phyloP scores from a whole-genome alignment of 2,329 filamentous ascomycete species.

The Fusarium concolor region DNA sequence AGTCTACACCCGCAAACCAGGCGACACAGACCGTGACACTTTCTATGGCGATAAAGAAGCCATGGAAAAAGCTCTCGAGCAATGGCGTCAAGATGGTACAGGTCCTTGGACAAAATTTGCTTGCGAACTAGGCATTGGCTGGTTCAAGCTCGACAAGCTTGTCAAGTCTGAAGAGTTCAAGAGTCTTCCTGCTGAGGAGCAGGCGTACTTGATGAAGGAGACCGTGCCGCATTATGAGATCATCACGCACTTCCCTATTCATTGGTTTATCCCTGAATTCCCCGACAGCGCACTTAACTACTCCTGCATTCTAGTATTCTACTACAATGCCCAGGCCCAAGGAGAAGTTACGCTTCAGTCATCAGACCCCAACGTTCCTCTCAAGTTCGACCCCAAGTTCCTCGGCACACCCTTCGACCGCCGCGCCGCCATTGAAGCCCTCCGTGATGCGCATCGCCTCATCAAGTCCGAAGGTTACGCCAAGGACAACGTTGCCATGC shows the following conservation, averaged over 20 bases:
- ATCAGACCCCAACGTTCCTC: conserved; percentile 61
- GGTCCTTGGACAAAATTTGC: conserved; percentile 56
- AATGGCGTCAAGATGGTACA: conserved; percentile 59
- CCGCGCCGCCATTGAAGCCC: conserved; percentile 60
- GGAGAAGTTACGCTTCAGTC: conserved; percentile 66
- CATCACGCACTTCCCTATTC: conserved; percentile 58
- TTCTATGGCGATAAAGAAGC: conserved; percentile 59
- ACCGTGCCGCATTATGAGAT: conserved; percentile 70
- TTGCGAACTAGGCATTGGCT: conserved; percentile 56
- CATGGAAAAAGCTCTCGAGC: conserved; percentile 58
- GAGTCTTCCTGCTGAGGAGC: conserved; percentile 57
- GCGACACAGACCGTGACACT: conserved; percentile 55
- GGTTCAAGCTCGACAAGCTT: conserved; percentile 57
- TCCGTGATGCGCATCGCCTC: conserved; percentile 57
- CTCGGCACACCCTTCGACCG: conserved; percentile 66
- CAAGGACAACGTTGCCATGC: conserved; percentile 55
- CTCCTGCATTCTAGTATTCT: conserved; percentile 57
- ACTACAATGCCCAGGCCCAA: conserved; percentile 65
- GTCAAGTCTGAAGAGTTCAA: conserved; percentile 60
- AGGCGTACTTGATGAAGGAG: conserved; percentile 58
- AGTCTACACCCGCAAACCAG: conserved; percentile 54
- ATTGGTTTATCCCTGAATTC: conserved; percentile 56
- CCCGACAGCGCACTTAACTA: conserved; percentile 54
- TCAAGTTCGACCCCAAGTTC: conserved; percentile 65
- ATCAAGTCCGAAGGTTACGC: conserved; percentile 56